These are phyloP conservation scores for Alternaria triticimaculans DNA, from an alignment of 2,329 filamentous ascomycete species.

Conservation along the genomic window DNA sequence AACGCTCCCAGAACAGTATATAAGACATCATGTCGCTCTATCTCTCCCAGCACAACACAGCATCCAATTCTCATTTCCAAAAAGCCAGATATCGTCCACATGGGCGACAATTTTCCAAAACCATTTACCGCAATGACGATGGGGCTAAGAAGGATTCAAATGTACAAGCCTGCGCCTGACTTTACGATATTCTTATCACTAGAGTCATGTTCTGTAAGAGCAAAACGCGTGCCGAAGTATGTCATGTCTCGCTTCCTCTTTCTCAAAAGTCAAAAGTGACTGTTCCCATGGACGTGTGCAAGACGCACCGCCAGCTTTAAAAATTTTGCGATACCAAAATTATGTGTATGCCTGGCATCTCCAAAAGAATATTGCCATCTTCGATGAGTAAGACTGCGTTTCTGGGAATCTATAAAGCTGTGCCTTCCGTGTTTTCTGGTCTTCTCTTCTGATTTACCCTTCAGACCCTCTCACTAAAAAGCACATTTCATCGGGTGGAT, in stretches of 20 bases:
- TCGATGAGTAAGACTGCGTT: not conserved
- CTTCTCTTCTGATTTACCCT: too few relatives aligned
- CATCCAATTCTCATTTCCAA: not conserved
- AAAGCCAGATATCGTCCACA: accelerated
- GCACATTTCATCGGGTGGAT: too few relatives aligned
- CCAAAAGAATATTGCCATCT: not conserved
- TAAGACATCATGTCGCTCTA: not conserved
- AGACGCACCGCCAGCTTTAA: not conserved
- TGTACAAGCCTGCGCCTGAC: not conserved
- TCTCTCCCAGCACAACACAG: not conserved
- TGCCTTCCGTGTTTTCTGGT: too few relatives aligned
- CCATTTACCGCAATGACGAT: not conserved
- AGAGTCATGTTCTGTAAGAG: not conserved
- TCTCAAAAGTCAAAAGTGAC: not conserved
- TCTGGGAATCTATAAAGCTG: not conserved
- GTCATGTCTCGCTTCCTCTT: not conserved
- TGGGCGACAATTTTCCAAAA: not conserved
- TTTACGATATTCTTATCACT: not conserved
- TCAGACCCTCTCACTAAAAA: too few relatives aligned
- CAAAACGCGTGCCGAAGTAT: not conserved
- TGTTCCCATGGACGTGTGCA: not conserved
- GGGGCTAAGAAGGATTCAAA: not conserved
- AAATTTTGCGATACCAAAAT: not conserved
- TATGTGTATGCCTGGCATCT: not conserved
- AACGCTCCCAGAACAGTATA: not conserved